phyloP scores from a whole-genome alignment of 2,329 filamentous ascomycete species.

The Diaporthe velutina region DNA sequence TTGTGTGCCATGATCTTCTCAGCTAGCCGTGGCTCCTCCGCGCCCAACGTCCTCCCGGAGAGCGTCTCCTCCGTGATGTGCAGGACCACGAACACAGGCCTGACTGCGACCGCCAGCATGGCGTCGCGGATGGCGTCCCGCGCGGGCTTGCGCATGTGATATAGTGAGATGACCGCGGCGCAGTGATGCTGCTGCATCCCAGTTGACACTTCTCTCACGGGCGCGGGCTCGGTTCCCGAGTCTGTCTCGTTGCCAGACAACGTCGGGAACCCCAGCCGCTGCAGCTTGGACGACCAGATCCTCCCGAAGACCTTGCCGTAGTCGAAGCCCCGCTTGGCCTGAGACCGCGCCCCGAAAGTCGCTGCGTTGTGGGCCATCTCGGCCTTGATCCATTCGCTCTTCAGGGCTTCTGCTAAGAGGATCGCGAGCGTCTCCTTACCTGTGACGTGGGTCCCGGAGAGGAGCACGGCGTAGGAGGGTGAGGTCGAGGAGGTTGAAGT shows the following conservation, averaged over 20 bases:
- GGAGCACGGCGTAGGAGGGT: conserved; percentile 32
- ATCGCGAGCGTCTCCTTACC: conserved; percentile 18
- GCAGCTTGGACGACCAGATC: conserved; percentile 25
- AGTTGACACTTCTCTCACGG: background rate
- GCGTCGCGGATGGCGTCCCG: conserved; percentile 17
- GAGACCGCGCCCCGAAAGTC: conserved; percentile 1
- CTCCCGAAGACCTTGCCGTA: conserved; percentile 19
- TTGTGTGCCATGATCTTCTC: conserved; percentile 26
- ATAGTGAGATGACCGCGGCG: conserved; percentile 7
- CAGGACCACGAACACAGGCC: background rate
- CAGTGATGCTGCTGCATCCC: background rate
- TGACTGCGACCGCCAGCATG: background rate
- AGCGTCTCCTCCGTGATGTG: conserved; percentile 24
- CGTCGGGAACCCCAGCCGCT: conserved; percentile 6
- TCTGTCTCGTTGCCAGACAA: background rate
- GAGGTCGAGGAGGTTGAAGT: background rate
- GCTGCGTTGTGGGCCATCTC: conserved; percentile 19
- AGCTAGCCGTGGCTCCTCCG: conserved; percentile 15
- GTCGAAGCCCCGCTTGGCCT: background rate
- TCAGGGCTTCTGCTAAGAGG: background rate
- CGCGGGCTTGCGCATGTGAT: conserved; percentile 17
- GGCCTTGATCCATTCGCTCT: conserved; percentile 3
- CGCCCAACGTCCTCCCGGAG: conserved; percentile 8
- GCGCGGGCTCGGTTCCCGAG: too few relatives aligned
- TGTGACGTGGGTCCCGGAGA: conserved; percentile 19